A percentile compares a stretch with the other conserved stretches of the same genome.
These are phyloP conservation scores for Corymbia calophylla DNA, from an alignment of 441 rosid species.

Conservation along the genomic window DNA sequence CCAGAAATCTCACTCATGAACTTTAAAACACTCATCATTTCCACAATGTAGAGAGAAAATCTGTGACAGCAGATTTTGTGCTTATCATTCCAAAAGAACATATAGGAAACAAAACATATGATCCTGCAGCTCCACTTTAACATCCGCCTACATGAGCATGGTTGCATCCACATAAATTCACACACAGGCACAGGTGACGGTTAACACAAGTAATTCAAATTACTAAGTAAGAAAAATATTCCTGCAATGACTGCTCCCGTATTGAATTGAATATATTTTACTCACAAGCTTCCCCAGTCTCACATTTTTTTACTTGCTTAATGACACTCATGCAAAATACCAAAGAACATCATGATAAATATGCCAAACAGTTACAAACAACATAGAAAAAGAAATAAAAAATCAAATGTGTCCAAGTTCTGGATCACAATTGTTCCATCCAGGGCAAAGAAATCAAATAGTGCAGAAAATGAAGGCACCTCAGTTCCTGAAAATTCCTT, in stretches of 20 bases:
- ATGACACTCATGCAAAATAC: not conserved
- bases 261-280: not conserved
- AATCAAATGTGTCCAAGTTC: not conserved
- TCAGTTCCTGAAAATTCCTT: conserved; percentile 72
- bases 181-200: not conserved
- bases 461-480: conserved; percentile 28
- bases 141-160: not conserved
- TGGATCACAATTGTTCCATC: not conserved
- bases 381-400: not conserved
- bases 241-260: not conserved
- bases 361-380: not conserved
- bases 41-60: not conserved
- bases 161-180: not conserved
- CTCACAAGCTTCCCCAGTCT: not conserved
- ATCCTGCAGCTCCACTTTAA: not conserved
- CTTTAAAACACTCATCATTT: not conserved
- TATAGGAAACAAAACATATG: not conserved
- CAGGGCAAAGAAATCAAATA: not conserved
- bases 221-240: not conserved
- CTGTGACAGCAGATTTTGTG: not conserved
- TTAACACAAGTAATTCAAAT: not conserved
- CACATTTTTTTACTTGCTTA: not conserved
- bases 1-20: not conserved
- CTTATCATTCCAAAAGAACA: not conserved
- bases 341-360: not conserved